Conservation (phyloP, 2,329 filamentous ascomycete species). For the Didymella sp. region DNA sequence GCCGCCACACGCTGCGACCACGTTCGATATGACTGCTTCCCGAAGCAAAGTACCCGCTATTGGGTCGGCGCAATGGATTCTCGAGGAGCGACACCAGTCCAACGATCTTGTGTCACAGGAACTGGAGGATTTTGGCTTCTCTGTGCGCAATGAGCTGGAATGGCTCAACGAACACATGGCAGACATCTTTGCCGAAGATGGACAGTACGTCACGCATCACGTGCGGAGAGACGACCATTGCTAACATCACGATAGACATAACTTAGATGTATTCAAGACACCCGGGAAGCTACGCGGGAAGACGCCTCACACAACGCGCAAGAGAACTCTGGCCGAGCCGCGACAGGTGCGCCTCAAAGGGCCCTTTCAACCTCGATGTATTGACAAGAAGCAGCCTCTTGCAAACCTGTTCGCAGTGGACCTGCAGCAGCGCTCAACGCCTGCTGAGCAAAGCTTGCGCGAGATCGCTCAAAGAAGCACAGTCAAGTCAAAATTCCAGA, state of each 20-base stretch:
- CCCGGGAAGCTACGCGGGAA: constrained; percentile 83
- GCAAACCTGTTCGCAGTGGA: constrained; percentile 58
- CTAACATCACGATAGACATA: constrained; percentile 67
- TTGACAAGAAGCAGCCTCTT: constrained; percentile 52
- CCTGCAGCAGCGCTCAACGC: constrained; percentile 56
- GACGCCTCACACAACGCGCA: constrained; percentile 75
- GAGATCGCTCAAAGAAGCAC: constrained; percentile 60
- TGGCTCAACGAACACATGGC: constrained; percentile 99
- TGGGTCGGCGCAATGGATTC: constrained; percentile 84
- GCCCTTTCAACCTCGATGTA: constrained; percentile 46
- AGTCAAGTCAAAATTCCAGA: constrained; percentile 66
- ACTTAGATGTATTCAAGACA: constrained; percentile 95
- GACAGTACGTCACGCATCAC: constrained; percentile 70
- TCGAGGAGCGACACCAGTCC: constrained; percentile 81
- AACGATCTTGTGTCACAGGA: constrained; percentile 79
- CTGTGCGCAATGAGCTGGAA: constrained; percentile 90
- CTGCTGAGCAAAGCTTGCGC: constrained; percentile 60
- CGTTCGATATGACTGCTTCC: constrained; percentile 40
- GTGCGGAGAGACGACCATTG: constrained; percentile 7
- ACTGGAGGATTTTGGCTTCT: constrained; percentile 90
- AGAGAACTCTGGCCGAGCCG: constrained; percentile 60
- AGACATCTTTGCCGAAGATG: constrained; percentile 85
- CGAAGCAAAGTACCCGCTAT: constrained; percentile 61
- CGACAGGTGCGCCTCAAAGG: constrained; percentile 69
- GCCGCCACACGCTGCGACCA: constrained; percentile 12